Base-by-base conservation (phyloP, 2,329 filamentous ascomycete species). In the Dactylellina leptospora region DNA sequence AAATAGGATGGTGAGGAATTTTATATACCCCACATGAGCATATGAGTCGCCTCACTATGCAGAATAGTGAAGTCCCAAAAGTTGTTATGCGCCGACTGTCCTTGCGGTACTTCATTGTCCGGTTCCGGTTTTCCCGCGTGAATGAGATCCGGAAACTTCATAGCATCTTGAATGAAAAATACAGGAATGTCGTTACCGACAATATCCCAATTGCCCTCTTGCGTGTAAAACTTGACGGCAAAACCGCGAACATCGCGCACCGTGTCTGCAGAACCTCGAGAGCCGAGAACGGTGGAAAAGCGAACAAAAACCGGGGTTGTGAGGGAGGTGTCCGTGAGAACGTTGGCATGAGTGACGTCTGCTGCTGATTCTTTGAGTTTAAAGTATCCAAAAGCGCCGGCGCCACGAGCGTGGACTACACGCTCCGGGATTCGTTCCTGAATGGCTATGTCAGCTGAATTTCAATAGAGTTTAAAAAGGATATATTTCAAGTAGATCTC, bases 181-280 rank as follows among this genome's bases (percentile, higher is more conserved):
- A 91, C 87, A 0, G 88, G 87, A 44, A 90, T 90, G 74, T 91
- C 87, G 80, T 92, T 91, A 30, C 88, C 88, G 1, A 90, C 87
- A 27, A 90, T 82, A 74, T 91, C 89, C 86, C 88, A 91, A 75
- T 90, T 92, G 2, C 90, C 90, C 76, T 93, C 90, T 0, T 89
- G 81, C 0, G 90, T 92, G 78, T 92, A 92, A 76, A 91, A 87
- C 79, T 91, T 91, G 74, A 91, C 80, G 0, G 90, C 90, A 74
- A 93, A 95, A 0, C 91, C 90, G 36, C 90, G 86, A 1, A 92
- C 89, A 81, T 95, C 90, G n/a, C 91, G 86, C 0, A 92, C 90
- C 0, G 90, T 93, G 78, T 95, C 91, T 4, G 90, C 89, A 55
- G 88, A 90, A 10, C 90, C 91, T 30, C 87, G 84, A 77, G 87